Percentiles rank a stretch among this genome's conserved stretches.
Evolutionary conservation across 331 rosid genomes (phyloP).

Genomic region (Prunus yedoensis): DNA sequence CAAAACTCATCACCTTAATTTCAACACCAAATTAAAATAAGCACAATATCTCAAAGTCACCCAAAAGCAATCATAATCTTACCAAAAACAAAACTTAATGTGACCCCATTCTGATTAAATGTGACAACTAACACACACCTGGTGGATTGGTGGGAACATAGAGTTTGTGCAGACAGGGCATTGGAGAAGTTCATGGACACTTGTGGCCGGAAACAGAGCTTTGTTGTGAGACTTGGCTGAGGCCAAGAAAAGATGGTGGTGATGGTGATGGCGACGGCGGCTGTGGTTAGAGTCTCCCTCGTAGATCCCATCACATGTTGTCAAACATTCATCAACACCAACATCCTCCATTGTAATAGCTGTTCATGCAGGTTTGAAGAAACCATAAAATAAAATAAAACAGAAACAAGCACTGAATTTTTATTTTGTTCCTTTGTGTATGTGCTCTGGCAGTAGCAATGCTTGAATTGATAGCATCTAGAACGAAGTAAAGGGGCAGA

Average conservation of each 20-base stretch:
- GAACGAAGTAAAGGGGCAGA: neutral
- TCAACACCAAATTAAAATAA: no score
- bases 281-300: conserved; percentile 8
- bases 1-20: neutral
- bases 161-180: conserved; percentile 38
- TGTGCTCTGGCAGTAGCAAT: neutral
- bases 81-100: neutral
- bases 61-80: neutral
- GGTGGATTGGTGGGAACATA: conserved; percentile 43
- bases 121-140: conserved; percentile 19
- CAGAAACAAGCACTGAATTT: neutral
- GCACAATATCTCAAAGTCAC: neutral
- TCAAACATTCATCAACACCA: conserved; percentile 10
- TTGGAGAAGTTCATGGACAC: conserved; percentile 36
- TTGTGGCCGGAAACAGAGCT: conserved; percentile 19
- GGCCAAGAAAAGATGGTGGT: conserved; percentile 1
- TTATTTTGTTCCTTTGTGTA: neutral
- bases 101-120: neutral
- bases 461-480: conserved; percentile 8
- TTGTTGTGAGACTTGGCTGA: conserved; percentile 4
- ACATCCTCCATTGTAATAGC: conserved; percentile 18
- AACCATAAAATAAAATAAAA: neutral
- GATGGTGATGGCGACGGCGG: neutral
- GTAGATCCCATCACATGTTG: conserved; percentile 21
- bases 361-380: neutral